A percentile compares a stretch with the other conserved stretches of the same genome.
These are phyloP conservation scores for Microcyclospora pomicola DNA, from an alignment of 2,329 filamentous ascomycete species.

Conservation along the genomic window DNA sequence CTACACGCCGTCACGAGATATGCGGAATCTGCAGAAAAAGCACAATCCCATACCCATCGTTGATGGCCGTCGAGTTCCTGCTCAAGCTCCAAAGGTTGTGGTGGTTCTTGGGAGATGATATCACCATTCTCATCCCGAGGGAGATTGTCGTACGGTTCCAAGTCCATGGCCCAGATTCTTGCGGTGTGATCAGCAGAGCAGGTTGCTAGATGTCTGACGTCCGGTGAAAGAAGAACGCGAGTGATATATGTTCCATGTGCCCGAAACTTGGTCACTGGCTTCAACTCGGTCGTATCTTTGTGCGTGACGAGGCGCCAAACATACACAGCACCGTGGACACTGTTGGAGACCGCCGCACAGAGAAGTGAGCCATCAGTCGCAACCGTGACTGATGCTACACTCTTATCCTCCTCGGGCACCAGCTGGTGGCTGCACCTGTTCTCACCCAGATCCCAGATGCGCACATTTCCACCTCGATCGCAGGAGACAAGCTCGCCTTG, in stretches of 20 bases:
- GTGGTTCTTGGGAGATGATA: conserved; percentile 22
- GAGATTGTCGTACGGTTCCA: conserved; percentile 21
- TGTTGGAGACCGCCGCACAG: conserved; percentile 68
- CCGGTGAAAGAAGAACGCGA: conserved; percentile 77
- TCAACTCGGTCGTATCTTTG: conserved; percentile 66
- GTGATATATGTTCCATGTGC: conserved; percentile 90
- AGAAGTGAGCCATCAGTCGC: conserved; percentile 87
- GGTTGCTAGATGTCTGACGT: conserved; percentile 86
- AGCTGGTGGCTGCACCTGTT: conserved; percentile 95
- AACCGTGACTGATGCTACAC: conserved; percentile 87
- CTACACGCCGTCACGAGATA: conserved; percentile 89
- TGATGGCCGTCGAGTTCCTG: conserved; percentile 82
- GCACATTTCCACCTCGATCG: conserved; percentile 79
- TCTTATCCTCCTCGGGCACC: conserved; percentile 89
- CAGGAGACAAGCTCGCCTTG: conserved; percentile 97
- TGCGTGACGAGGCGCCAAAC: conserved; percentile 88
- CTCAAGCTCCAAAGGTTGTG: conserved; percentile 60
- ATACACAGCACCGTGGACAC: conserved; percentile 80
- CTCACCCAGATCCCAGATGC: conserved; percentile 93
- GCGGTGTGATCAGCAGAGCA: conserved; percentile 90
- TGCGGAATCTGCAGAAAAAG: conserved; percentile 83
- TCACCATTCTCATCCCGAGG: conserved; percentile 4
- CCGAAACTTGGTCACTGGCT: conserved; percentile 77
- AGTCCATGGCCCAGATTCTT: conserved; percentile 89
- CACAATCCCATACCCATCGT: conserved; percentile 95